Base-by-base conservation (phyloP, 495 filamentous ascomycete species). In the Tuber indicum region DNA sequence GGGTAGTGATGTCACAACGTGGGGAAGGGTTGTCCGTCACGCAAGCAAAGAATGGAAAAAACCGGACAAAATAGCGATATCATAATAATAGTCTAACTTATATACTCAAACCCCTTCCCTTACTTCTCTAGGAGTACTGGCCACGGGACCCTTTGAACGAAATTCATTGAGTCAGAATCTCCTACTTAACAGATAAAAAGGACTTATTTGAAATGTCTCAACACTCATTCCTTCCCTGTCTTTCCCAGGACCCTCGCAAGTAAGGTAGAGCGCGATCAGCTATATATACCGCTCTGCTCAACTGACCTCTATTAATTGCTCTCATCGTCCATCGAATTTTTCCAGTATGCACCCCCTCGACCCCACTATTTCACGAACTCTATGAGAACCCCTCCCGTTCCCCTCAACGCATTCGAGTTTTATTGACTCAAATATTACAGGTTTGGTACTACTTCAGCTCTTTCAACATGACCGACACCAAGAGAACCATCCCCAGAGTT, bases 401-500 rank as follows among this genome's bases (percentile, higher is more conserved):
- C 26, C 32, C 32, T 70, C 36, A 74, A 17, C 32, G 3, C 19
- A 62, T 66, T 26, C 4, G 14, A 66, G 58, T 3, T 3, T 14
- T 16, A 36, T 66, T 66, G 14, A 66, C 58, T 66, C 32, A 66
- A 66, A 14, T 36, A 4, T 7, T 19, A 66, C 58, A 36, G 14
- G 26, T 17, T 8, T 6, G 26, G n/a, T 2, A 46, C 45, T 19
- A 0, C 5, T 43, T 43, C 42, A 9, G 6, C 26, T 17, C 58
- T 36, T n/a, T 26, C 46, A 72, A 32, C 32, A 79, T 80, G 77
- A 9, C 70, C 1, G 44, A 71, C 71, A 16, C 49, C 23, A 46
- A 49, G 23, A 4, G 21, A 21, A 43, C 70, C 4, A 73, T 73
- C 39, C 81, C 81, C 14, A 69, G 89, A 74, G 90, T 96, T 66